Base-by-base conservation (phyloP, 495 filamentous ascomycete genomes). In the Annulohypoxylon stygium region DNA sequence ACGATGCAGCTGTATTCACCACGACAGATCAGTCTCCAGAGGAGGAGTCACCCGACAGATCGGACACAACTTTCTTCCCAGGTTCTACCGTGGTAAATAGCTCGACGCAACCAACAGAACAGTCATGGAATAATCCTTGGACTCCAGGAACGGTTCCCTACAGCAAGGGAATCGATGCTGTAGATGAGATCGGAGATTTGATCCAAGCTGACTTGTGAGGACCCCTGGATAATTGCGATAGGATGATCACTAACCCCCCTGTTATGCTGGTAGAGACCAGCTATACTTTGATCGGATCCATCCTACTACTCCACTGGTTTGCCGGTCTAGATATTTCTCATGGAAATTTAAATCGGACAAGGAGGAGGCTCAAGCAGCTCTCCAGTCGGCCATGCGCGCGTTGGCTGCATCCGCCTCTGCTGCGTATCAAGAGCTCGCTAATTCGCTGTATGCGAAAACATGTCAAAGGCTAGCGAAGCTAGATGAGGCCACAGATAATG, bases 381-480 rank as follows among this genome's bases (percentile, higher is more conserved):
- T 89, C 6, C 86, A 87, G 62, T 83, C 82, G 61, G 85, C 87
- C 23, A 87, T 89, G 87, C 87, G 86, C 81, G 84, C 86, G 0
- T 59, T 87, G 14, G 85, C 87, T 3, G 82, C 84, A 51, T 81
- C 83, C 0, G 69, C 85, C 0, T 89, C 87, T 7, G 26, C 50
- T 25, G 50, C 50, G 11, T 54, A 1, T 82, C 85, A 0, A 86
- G 87, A 61, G 86, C 87, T 54, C 81, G 84, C 50, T 4, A 79
- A 12, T 71, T 85, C 78, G 81, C 9, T 82, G 85, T 5, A 41
- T 74, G 0, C 70, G 88, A 3, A 88, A 88, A 69, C 72, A 67
- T 4, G 81, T 25, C 70, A 12, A 2, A 54, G 23, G 12, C 50
- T 54, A 11, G 11, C 25, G 12, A 54, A 54, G 20, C 50, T 54